A percentile compares a stretch with the other conserved stretches of the same genome.
phyloP scores from a whole-genome alignment of 257 asterid genomes.

The Scutellaria baicalensis region DNA sequence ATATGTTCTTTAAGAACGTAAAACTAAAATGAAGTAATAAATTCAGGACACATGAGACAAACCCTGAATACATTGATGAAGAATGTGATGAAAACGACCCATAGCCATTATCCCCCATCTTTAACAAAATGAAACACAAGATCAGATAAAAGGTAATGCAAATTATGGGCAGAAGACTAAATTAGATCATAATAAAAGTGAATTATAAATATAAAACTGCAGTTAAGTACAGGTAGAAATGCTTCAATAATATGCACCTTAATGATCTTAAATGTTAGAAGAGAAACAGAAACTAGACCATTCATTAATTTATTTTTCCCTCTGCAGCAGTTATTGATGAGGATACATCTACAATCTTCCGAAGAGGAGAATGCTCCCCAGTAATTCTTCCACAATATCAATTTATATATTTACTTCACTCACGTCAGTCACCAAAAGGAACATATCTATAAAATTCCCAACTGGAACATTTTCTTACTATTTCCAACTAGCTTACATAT shows the following conservation, averaged over 20 bases:
- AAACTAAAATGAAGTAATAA: not conserved
- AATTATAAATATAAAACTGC: too few relatives aligned
- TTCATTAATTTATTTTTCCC: not conserved
- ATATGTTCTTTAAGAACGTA: not conserved
- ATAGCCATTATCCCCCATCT: constrained; percentile 66
- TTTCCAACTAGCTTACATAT: not conserved
- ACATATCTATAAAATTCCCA: not conserved
- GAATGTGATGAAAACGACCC: constrained; percentile 58
- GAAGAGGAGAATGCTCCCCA: not conserved
- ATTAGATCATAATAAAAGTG: not conserved
- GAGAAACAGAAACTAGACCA: not conserved
- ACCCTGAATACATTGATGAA: constrained; percentile 65
- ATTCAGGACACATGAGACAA: constrained; percentile 19
- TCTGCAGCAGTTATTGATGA: not conserved
- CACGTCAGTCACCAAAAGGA: not conserved
- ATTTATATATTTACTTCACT: not conserved
- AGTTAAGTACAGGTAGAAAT: too few relatives aligned
- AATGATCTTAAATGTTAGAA: not conserved
- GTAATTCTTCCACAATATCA: not conserved
- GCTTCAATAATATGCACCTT: too few relatives aligned
- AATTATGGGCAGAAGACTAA: not conserved
- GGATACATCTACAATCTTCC: not conserved
- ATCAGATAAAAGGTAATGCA: constrained; percentile 10
- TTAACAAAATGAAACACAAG: constrained; percentile 17
- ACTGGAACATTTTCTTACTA: not conserved